Evolutionary conservation across 192 early-diverging fungal genomes (phyloP).

Genomic region (Gigaspora rosea): DNA sequence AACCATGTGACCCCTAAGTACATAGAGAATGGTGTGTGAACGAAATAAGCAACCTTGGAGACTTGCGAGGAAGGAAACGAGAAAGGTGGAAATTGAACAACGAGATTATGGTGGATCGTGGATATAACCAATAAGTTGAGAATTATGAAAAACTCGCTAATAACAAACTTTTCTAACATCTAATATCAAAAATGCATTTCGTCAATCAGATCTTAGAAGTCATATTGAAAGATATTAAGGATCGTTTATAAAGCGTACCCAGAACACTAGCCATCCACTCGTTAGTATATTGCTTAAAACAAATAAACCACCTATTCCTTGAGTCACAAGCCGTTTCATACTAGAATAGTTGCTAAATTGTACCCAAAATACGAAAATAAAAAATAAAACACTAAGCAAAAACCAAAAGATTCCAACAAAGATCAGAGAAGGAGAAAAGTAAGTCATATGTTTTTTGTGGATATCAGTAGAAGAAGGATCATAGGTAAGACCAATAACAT

Average conservation of each 20-base stretch:
- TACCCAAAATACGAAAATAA: constrained; percentile 16
- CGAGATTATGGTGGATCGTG: neutral
- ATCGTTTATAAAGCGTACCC: neutral
- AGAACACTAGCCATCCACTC: neutral
- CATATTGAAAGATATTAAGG: neutral
- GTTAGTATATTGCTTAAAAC: constrained; percentile 1
- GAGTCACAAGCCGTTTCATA: neutral
- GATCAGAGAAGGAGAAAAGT: constrained; percentile 2
- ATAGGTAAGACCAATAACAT: neutral
- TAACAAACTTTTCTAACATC: neutral
- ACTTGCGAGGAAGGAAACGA: neutral
- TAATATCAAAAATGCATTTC: neutral
- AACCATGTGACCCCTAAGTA: neutral
- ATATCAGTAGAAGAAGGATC: neutral
- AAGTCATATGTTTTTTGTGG: neutral
- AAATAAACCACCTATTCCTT: constrained; percentile 12
- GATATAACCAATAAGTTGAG: neutral
- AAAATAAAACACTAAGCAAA: neutral
- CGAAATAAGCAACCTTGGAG: neutral
- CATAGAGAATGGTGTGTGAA: constrained; percentile 30
- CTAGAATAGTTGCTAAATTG: constrained; percentile 4
- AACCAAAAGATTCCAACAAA: constrained; percentile 27
- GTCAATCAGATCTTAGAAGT: neutral
- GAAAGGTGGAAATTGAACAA: neutral
- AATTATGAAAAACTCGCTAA: neutral